phyloP scores from a whole-genome alignment of 169 alveolate genomes.

The Eimeria mitis region DNA sequence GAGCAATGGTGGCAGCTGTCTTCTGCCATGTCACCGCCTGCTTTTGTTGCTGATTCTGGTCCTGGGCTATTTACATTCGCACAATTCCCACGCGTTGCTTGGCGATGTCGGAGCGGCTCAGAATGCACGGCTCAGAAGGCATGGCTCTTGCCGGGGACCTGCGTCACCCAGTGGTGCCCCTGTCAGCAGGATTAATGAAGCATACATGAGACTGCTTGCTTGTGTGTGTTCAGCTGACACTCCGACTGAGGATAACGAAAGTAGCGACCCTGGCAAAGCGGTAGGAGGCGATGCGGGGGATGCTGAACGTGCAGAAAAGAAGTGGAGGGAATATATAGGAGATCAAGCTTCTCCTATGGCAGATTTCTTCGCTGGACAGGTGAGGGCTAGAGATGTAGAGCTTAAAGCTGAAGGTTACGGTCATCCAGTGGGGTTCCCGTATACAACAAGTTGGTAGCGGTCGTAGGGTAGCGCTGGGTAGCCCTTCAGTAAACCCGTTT shows the following conservation, averaged over 20 bases:
- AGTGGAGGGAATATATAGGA: slow-evolving; percentile 42
- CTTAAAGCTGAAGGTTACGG: not conserved
- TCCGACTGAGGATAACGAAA: slow-evolving; percentile 7
- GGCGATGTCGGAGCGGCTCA: not conserved
- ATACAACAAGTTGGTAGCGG: not conserved
- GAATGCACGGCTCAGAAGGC: not conserved
- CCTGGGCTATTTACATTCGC: not conserved
- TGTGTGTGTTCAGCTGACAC: slow-evolving; percentile 8
- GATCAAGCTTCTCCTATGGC: slow-evolving; percentile 72
- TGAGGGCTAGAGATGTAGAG: not conserved
- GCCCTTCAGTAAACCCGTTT: not conserved
- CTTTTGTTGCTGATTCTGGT: not conserved
- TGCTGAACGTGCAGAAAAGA: slow-evolving; percentile 51
- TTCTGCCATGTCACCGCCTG: not conserved
- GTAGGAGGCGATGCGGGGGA: not conserved
- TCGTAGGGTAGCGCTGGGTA: not conserved
- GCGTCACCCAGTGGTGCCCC: not conserved
- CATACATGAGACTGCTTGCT: not conserved
- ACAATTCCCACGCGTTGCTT: not conserved
- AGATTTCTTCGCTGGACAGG: slow-evolving; percentile 75
- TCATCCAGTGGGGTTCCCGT: not conserved
- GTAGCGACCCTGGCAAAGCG: slow-evolving; percentile 23
- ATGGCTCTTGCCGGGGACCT: not conserved
- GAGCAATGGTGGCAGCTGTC: not conserved
- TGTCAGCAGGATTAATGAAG: not conserved